Conservation (phyloP, 371 early-diverging fungal species). For the Lichtheimia ramosa region DNA sequence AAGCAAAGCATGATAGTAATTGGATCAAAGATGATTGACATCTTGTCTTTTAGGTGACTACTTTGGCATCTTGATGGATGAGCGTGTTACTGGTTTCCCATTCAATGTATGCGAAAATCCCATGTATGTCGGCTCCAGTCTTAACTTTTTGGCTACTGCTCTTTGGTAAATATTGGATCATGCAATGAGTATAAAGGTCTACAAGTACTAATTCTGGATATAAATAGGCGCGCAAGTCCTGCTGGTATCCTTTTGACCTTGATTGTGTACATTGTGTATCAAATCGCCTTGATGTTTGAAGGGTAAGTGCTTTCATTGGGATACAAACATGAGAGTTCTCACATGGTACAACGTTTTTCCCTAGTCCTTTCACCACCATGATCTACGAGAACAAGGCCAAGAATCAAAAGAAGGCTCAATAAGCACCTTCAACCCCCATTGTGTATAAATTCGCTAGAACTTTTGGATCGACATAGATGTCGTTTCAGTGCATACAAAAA, state of each 20-base stretch:
- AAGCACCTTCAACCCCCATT: no score
- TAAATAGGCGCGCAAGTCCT: slow-evolving; percentile 55
- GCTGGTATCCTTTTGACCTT: slow-evolving; percentile 73
- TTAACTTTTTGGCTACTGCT: slow-evolving; percentile 84
- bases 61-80: slow-evolving; percentile 91
- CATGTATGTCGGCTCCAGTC: slow-evolving; percentile 92
- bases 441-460: no score
- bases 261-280: slow-evolving; percentile 73
- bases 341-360: neutral
- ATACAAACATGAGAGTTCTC: neutral
- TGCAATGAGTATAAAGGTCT: neutral
- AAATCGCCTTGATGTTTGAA: slow-evolving; percentile 76
- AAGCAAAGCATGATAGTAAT: slow-evolving; percentile 14
- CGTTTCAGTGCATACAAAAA: no score
- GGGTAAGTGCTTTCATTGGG: slow-evolving; percentile 53
- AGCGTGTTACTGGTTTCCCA: slow-evolving; percentile 86
- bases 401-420: slow-evolving; percentile 23
- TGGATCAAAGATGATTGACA: neutral
- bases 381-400: slow-evolving; percentile 73
- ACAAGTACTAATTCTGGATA: neutral
- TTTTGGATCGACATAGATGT: no score
- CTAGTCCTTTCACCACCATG: slow-evolving; percentile 74
- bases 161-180: slow-evolving; percentile 61
- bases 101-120: slow-evolving; percentile 91
- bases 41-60: slow-evolving; percentile 76